These are phyloP conservation scores for Kwoniella dendrophila DNA, from an alignment of 768 basidiomycete species.

Conservation along the genomic window DNA sequence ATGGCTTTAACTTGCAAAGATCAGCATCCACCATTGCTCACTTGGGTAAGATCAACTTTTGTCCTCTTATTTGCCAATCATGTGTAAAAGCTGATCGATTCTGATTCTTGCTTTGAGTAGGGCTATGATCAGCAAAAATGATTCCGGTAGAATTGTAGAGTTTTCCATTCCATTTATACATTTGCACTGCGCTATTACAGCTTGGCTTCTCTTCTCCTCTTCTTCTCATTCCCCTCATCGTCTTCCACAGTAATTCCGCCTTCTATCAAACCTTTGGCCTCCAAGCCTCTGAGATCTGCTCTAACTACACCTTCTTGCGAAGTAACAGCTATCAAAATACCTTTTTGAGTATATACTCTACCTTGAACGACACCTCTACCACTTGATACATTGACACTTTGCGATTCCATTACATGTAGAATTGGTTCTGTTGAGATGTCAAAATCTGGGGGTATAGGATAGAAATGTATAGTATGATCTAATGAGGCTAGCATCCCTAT, in stretches of 20 bases:
- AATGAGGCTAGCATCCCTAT: conserved; percentile 55
- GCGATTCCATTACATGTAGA: conserved; percentile 54
- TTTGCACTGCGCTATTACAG: conserved; percentile 4
- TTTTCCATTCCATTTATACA: background rate
- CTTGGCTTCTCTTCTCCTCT: conserved; percentile 12
- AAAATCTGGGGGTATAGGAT: conserved; percentile 46
- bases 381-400: conserved; percentile 33
- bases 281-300: conserved; percentile 68
- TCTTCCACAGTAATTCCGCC: conserved; percentile 61
- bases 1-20: background rate
- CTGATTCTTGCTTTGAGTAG: background rate
- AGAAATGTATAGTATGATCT: conserved; percentile 54
- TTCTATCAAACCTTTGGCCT: conserved; percentile 70
- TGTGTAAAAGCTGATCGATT: too few species aligned
- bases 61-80: too few species aligned
- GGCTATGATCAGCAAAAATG: background rate
- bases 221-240: conserved; percentile 4
- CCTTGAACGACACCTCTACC: conserved; percentile 54
- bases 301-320: conserved; percentile 55
- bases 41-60: too few species aligned
- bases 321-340: conserved; percentile 53
- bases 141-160: background rate
- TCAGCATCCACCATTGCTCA: too few species aligned
- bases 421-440: conserved; percentile 46
- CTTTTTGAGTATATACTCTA: conserved; percentile 47